Conservation (phyloP, 2,329 filamentous ascomycete species). For the Helicocarpus griseus region DNA sequence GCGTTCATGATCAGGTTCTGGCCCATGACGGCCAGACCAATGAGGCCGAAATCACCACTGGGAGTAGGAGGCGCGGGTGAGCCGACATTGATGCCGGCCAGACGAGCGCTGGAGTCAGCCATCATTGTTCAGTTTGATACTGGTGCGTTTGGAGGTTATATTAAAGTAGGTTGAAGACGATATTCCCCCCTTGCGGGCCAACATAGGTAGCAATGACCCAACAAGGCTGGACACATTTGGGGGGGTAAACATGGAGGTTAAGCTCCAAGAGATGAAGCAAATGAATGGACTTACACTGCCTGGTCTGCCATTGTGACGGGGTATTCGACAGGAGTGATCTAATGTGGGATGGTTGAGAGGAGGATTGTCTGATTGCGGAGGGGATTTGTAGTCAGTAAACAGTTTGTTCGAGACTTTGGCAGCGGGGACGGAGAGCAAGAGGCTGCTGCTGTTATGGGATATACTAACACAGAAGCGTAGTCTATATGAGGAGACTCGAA, state of each 20-base stretch:
- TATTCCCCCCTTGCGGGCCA: not conserved
- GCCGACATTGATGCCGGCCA: conserved; percentile 64
- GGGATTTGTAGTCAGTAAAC: not conserved
- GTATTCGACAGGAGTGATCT: conserved; percentile 5
- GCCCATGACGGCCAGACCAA: conserved; percentile 83
- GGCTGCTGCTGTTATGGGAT: not conserved
- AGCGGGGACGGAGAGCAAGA: not conserved
- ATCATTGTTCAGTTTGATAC: conserved; percentile 1
- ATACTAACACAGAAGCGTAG: not conserved
- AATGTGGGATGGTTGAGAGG: not conserved
- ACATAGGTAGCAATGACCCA: not conserved
- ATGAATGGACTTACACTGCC: conserved; percentile 34
- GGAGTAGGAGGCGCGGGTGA: conserved; percentile 44
- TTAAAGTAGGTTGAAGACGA: not conserved
- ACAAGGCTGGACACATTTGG: too few relatives aligned
- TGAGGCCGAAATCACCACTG: conserved; percentile 83
- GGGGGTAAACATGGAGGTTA: not conserved
- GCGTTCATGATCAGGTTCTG: conserved; percentile 87
- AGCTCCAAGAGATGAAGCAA: not conserved
- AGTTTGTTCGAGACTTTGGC: not conserved
- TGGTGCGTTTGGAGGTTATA: not conserved
- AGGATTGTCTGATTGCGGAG: conserved; percentile 5
- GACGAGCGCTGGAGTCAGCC: conserved; percentile 36
- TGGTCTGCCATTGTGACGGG: conserved; percentile 33
- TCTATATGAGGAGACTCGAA: not conserved